Evolutionary conservation across 805 yeast species (phyloP).

Genomic region (Cyberlindnera nakhonratchasimensis): DNA sequence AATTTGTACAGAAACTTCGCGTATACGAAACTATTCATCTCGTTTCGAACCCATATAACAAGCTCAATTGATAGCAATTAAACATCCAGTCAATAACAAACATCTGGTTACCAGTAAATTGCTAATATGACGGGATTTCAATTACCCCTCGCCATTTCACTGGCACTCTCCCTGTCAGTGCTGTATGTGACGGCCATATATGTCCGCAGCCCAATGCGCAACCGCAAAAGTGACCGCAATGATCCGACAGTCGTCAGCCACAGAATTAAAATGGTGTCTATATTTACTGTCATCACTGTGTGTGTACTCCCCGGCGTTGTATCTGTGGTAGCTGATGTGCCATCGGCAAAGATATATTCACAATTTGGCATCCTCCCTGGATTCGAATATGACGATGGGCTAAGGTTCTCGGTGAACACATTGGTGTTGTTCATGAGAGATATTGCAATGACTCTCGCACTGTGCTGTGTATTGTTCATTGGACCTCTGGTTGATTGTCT

Average conservation of each 20-base stretch:
- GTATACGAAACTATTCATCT: background rate
- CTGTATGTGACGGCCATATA: constrained; percentile 46
- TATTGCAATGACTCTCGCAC: constrained; percentile 20
- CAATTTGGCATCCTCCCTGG: constrained; percentile 39
- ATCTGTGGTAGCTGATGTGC: constrained; percentile 6
- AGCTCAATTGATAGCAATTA: too few relatives aligned
- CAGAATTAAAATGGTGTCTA: constrained; percentile 37
- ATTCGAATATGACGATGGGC: constrained; percentile 13
- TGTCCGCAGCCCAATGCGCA: constrained; percentile 16
- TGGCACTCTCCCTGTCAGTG: constrained; percentile 36
- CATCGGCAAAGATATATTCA: constrained; percentile 11
- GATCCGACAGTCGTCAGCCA: constrained; percentile 40
- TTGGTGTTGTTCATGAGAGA: constrained; percentile 17
- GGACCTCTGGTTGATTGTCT: constrained; percentile 46
- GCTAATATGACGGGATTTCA: background rate
- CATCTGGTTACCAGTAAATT: too few relatives aligned
- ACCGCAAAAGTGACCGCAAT: constrained; percentile 33
- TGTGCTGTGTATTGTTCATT: constrained; percentile 40
- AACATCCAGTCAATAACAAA: too few relatives aligned
- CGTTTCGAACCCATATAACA: background rate
- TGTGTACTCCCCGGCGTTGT: constrained; percentile 11
- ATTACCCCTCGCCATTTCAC: constrained; percentile 16
- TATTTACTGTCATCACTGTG: constrained; percentile 10
- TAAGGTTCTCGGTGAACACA: constrained; percentile 3
- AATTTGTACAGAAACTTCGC: background rate